A percentile compares a stretch with the other conserved stretches of the same genome.
These are phyloP conservation scores for Russula earlei DNA, from an alignment of 768 basidiomycete species.

Conservation along the genomic window DNA sequence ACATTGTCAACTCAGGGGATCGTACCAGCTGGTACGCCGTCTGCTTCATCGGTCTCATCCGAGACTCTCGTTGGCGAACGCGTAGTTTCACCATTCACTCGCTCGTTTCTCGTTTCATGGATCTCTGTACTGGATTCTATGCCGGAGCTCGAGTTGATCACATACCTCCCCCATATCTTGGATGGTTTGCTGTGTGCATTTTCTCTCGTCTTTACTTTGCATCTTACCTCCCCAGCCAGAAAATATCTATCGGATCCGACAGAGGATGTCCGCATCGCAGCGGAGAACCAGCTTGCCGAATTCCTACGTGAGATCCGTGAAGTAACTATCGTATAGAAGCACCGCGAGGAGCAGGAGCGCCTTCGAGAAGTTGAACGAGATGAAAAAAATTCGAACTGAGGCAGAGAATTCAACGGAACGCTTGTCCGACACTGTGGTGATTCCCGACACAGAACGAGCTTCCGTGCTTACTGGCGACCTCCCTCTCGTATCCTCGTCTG, in stretches of 20 bases:
- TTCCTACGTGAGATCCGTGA: conserved; percentile 88
- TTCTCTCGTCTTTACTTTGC: conserved; percentile 4
- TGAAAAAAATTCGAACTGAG: conserved; percentile 2
- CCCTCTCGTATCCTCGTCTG: conserved; percentile 28
- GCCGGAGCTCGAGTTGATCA: conserved; percentile 90
- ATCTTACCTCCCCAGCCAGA: conserved; percentile 32
- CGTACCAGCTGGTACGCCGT: no score
- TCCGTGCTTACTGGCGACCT: conserved; percentile 2
- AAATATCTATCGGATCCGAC: conserved; percentile 95
- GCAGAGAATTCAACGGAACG: conserved; percentile 5
- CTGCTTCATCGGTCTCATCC: no score
- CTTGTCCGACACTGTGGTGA: neutral
- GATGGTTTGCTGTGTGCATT: conserved; percentile 77
- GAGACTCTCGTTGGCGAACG: no score
- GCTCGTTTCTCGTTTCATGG: conserved; percentile 97
- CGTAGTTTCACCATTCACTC: conserved; percentile 89
- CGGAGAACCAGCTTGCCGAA: conserved; percentile 80
- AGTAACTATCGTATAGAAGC: conserved; percentile 65
- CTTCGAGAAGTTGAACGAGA: conserved; percentile 8
- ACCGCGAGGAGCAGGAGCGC: conserved; percentile 40
- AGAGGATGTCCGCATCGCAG: conserved; percentile 85
- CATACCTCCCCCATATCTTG: conserved; percentile 89
- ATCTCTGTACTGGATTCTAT: conserved; percentile 92
- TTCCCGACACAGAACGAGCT: conserved; percentile 4
- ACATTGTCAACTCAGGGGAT: no score